phyloP scores from a whole-genome alignment of 73 alveolate genomes.

The Stentor roeselii region DNA sequence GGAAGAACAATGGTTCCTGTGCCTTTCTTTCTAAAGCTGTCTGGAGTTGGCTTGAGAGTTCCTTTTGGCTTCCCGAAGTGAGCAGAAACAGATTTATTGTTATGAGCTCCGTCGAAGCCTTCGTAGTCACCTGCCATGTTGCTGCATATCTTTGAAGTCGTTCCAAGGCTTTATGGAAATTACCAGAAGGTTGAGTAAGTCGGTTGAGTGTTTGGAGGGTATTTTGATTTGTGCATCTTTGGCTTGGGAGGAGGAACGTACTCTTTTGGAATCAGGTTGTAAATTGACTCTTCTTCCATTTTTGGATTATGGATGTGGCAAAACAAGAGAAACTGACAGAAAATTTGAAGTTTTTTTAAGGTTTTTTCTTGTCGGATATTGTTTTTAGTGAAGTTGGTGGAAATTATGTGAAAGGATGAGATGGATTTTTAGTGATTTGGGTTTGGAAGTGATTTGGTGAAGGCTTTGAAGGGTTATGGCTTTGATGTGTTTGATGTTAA shows the following conservation, averaged over 20 bases:
- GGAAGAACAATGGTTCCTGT: slow-evolving; percentile 41
- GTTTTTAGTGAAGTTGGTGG: no score
- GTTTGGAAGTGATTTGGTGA: no score
- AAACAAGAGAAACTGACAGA: no score
- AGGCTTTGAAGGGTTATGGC: no score
- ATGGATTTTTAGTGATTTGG: no score
- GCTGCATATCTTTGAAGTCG: slow-evolving; percentile 45
- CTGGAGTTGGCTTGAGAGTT: slow-evolving; percentile 39
- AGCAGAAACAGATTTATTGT: slow-evolving; percentile 38
- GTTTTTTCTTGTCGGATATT: no score
- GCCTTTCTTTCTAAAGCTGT: slow-evolving; percentile 35
- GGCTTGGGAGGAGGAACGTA: slow-evolving; percentile 84
- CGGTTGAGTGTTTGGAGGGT: slow-evolving; percentile 81
- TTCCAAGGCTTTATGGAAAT: slow-evolving; percentile 12
- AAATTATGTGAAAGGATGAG: no score
- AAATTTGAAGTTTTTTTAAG: no score
- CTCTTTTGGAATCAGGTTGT: slow-evolving; percentile 90
- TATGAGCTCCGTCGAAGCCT: slow-evolving; percentile 30
- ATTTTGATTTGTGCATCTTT: slow-evolving; percentile 71
- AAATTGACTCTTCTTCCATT: slow-evolving; percentile 94
- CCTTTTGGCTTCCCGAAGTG: slow-evolving; percentile 36
- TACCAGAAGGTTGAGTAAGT: slow-evolving; percentile 83
- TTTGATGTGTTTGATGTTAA: no score
- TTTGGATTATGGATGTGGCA: no score
- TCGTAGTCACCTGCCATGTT: slow-evolving; percentile 53